Evolutionary conservation across 768 basidiomycete genomes (phyloP), one percentile per base, ranked within the genome.

Genomic region (Suillus placidus): DNA sequence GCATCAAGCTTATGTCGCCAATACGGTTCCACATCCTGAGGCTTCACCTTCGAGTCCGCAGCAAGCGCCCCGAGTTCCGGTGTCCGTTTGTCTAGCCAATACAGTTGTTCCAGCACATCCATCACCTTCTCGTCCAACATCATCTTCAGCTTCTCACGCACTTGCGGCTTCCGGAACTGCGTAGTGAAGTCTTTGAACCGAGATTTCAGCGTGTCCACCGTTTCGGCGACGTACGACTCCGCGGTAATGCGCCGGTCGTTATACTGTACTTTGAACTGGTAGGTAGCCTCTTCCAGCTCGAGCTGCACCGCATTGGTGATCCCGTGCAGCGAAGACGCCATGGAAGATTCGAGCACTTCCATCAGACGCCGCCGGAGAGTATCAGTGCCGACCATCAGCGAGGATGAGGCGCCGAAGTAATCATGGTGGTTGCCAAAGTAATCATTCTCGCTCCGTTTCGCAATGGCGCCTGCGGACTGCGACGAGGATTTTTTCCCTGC

Each of bases 261-360:
- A 80, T 94, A 94, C 76, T 96, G 92, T 2, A 99, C 97, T 79
- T 99, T 99, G 87, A 99, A 99, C 77, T 99, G 97, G 76, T 99
- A 99, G 14, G 90, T 90, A 3, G 97, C 90, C 72, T 99, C 97
- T 77, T 99, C 97, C 10, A 99, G 84, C 76, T 99, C 97, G 45
- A 98, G 87, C 72, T 97, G 95, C 12, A 99, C 97, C 3, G 95
- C 95, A 77, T 99, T 99, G 65, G 51, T 93, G 76, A 99, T 99
- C 2, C 93, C 90, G 72, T 98, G 95, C 5, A 99, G 84, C 43
- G 95, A 95, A 2, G 92, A 92, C 0, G 95, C 93, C 97, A 99
- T 99, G 42, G 93, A 95, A 14, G 94, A 94, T 76, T 99, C 97
- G 64, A 99, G 84, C 6, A 99, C 97, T 70, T 97, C 93, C 97